phyloP scores from a whole-genome alignment of 129 eudicot genomes.

The Centella asiatica region DNA sequence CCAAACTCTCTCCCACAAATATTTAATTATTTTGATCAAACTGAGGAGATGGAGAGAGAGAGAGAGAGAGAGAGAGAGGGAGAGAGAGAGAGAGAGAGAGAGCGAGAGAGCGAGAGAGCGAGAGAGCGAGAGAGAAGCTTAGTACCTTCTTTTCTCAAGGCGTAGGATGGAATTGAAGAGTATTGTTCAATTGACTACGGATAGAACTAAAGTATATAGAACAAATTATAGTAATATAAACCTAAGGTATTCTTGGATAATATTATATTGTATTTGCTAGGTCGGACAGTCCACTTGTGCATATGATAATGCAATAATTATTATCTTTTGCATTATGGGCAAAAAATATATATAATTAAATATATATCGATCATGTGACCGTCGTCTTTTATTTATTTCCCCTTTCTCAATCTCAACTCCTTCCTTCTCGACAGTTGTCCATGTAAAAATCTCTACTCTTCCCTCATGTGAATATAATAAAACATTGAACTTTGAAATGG shows the following conservation, averaged over 20 bases:
- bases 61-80: constrained; percentile 13
- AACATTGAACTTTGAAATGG: constrained; percentile 18
- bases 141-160: constrained; percentile 17
- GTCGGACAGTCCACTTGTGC: constrained; percentile 16
- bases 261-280: not conserved
- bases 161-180: constrained; percentile 27
- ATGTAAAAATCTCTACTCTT: too few relatives aligned
- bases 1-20: not conserved
- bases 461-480: constrained; percentile 22
- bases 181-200: constrained; percentile 26
- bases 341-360: too few relatives aligned
- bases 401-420: not conserved
- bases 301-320: too few relatives aligned
- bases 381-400: constrained; percentile 14
- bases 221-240: not conserved
- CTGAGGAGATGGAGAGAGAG: constrained; percentile 2
- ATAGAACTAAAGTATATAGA: constrained; percentile 23
- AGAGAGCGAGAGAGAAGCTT: constrained; percentile 9
- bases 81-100: constrained; percentile 14
- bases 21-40: not conserved
- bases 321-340: too few relatives aligned
- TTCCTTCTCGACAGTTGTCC: constrained; percentile 23
- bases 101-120: too few relatives aligned
- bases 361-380: constrained; percentile 23
- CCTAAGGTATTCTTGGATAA: constrained; percentile 6